Conservation (phyloP, 129 eudicot species). For the Apium graveolens region DNA sequence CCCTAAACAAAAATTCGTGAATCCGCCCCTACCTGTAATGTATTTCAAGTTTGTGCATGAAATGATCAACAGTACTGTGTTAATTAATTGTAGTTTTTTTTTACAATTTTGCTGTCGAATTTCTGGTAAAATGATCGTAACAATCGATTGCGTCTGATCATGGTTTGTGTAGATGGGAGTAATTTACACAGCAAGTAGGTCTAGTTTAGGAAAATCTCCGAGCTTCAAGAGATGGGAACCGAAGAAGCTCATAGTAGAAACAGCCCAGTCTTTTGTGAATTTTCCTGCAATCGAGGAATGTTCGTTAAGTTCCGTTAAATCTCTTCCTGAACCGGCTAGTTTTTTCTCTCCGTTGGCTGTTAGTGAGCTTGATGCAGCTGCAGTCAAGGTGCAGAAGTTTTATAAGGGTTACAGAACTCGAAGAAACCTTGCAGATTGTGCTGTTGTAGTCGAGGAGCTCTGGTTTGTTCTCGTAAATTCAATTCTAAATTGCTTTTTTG, state of each 20-base stretch:
- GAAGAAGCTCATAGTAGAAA: slow-evolving; percentile 12
- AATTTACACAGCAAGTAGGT: not conserved
- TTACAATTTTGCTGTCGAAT: not conserved
- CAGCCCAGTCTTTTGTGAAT: slow-evolving; percentile 18
- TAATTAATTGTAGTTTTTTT: no score
- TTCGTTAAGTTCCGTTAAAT: not conserved
- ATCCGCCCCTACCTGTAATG: no score
- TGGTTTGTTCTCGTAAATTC: slow-evolving; percentile 21
- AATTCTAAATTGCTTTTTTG: not conserved
- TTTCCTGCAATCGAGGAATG: slow-evolving; percentile 28
- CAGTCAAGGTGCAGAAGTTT: slow-evolving; percentile 56
- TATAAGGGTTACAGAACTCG: slow-evolving; percentile 71
- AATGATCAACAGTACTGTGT: not conserved
- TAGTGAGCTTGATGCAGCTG: slow-evolving; percentile 42
- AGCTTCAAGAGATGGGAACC: slow-evolving; percentile 15
- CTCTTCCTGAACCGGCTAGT: not conserved
- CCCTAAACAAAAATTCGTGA: no score
- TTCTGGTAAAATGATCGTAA: no score
- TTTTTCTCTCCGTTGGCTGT: slow-evolving; percentile 15
- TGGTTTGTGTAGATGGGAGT: not conserved
- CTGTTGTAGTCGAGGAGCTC: slow-evolving; percentile 70
- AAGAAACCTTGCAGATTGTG: slow-evolving; percentile 80
- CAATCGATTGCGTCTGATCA: not conserved
- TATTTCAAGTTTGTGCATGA: not conserved
- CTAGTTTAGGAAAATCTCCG: slow-evolving; percentile 10